Evolutionary conservation across 306 rosid species (phyloP).

Genomic region (Astragalus membranaceus): DNA sequence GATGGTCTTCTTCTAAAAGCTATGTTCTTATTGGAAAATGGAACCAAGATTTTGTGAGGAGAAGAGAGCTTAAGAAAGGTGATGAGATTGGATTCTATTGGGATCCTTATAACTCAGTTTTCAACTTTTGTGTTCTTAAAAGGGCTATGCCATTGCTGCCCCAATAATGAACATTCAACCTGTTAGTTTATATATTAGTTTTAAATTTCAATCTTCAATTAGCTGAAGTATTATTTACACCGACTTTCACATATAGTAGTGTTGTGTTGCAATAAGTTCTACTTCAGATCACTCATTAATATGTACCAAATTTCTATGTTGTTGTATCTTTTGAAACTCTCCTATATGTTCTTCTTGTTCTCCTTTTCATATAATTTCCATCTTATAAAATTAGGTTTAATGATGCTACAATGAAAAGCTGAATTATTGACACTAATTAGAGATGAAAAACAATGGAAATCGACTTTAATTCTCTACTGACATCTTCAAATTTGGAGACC

Average conservation of each 20-base stretch:
- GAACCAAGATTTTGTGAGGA: slow-evolving; percentile 26
- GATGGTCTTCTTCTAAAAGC: slow-evolving; percentile 28
- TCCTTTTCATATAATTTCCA: neutral
- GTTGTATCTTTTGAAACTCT: neutral
- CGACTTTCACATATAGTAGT: neutral
- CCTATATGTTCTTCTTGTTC: neutral
- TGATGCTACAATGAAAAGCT: too few relatives aligned
- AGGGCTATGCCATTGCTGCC: neutral
- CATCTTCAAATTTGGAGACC: too few relatives aligned
- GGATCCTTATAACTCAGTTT: slow-evolving; percentile 13
- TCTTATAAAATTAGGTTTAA: too few relatives aligned
- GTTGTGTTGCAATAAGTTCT: neutral
- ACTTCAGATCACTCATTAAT: neutral
- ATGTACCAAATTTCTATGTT: too few relatives aligned
- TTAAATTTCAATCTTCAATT: too few relatives aligned
- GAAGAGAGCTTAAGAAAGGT: slow-evolving; percentile 20
- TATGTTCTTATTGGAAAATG: slow-evolving; percentile 34
- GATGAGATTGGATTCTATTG: slow-evolving; percentile 33
- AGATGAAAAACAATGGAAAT: too few relatives aligned
- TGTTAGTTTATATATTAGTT: too few relatives aligned
- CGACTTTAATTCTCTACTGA: too few relatives aligned
- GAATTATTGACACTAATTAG: too few relatives aligned
- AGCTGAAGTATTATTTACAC: too few relatives aligned
- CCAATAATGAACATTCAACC: too few relatives aligned
- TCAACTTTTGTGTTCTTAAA: slow-evolving; percentile 28